Conservation (phyloP, 306 rosid genomes). For the Malus sylvestris region DNA sequence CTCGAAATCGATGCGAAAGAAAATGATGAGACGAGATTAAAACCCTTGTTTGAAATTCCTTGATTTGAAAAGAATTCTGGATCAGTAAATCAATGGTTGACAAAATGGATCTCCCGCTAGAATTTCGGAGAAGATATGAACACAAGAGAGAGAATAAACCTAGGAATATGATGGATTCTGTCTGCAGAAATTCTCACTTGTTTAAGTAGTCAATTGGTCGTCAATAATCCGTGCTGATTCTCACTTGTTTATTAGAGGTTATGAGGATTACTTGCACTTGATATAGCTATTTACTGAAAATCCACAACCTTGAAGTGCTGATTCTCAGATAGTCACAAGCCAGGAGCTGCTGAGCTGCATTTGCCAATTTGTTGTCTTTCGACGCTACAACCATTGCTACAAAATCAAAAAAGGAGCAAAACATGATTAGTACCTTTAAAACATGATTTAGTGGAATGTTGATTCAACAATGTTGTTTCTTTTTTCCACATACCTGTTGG, state of each 20-base stretch:
- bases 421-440: not conserved
- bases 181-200: not conserved
- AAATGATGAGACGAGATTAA: not conserved
- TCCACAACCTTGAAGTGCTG: slow-evolving; percentile 85
- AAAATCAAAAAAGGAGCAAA: slow-evolving; percentile 14
- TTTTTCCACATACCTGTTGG: slow-evolving; percentile 62
- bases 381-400: slow-evolving; percentile 95
- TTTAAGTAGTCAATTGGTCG: slow-evolving; percentile 33
- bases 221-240: slow-evolving; percentile 50
- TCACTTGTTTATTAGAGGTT: slow-evolving; percentile 52
- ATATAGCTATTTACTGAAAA: slow-evolving; percentile 15
- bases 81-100: too few relatives aligned
- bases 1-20: not conserved
- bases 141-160: too few relatives aligned
- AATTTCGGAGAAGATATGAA: too few relatives aligned
- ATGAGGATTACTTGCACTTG: slow-evolving; percentile 20
- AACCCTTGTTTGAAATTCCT: not conserved
- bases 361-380: slow-evolving; percentile 79
- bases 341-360: slow-evolving; percentile 70
- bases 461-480: not conserved
- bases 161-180: not conserved
- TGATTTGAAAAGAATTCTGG: not conserved
- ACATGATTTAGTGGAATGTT: not conserved
- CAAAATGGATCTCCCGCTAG: too few relatives aligned
- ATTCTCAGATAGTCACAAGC: slow-evolving; percentile 76